Conservation (phyloP, 2,329 filamentous ascomycete species). For the Penicillium expansum region DNA sequence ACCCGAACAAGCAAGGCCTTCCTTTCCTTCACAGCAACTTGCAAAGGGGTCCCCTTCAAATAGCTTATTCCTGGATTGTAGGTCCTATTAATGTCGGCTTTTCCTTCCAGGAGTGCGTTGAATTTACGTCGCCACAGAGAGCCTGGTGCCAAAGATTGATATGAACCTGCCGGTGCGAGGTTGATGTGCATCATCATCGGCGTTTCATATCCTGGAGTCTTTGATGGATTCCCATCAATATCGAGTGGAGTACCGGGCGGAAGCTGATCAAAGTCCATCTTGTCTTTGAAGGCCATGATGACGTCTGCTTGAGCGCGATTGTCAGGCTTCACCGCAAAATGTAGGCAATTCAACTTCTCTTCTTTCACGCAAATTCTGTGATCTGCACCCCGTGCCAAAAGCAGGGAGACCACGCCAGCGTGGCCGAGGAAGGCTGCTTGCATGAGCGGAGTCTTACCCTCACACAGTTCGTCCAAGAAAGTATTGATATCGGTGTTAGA, state of each 20-base stretch:
- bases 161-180: background rate
- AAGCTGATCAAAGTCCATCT: background rate
- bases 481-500: background rate
- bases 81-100: background rate
- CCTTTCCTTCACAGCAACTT: background rate
- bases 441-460: conserved; percentile 1
- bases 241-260: background rate
- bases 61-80: background rate
- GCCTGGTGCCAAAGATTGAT: background rate
- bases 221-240: background rate
- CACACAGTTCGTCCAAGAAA: background rate
- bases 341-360: background rate
- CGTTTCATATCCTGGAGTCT: background rate
- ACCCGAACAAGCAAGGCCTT: background rate
- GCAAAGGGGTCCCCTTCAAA: background rate
- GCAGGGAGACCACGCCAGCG: background rate
- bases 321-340: background rate
- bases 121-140: background rate
- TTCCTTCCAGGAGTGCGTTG: background rate
- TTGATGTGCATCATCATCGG: background rate
- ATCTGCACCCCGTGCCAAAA: background rate
- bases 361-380: background rate
- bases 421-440: background rate
- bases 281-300: background rate
- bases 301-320: background rate